Base-by-base conservation (phyloP, 164 flowering plant species). In the Buxus sempervirens region DNA sequence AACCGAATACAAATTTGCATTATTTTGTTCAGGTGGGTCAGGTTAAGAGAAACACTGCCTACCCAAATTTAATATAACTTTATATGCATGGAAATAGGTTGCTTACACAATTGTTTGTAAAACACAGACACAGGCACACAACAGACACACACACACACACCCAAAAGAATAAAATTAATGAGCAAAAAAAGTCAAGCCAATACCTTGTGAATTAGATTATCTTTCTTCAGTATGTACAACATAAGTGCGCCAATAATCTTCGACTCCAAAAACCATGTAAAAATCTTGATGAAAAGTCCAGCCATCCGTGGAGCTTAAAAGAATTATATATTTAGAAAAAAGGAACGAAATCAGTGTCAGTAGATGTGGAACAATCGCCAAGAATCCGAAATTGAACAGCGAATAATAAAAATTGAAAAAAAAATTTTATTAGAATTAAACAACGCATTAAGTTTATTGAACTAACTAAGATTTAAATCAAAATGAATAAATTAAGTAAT, bases 221-320 rank as follows among this genome's bases (percentile, higher is more conserved):
- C 79, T 28, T 72, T 78, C 81, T 84, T 87, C 68, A 94, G 63
- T 42, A 91, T 56, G 82, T 80, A 84, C 48, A 86, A 14, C 58
- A 91, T 24, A 9, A 85, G 13, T 23, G 78, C 42, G 65, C 96
- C 93, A 22, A 94, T 45, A 23, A 87, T 70, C 49, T 76, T 76
- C 0, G 76, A 76, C 82, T 94, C 97, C 88, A 94, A 71, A 65
- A 88, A 64, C 96, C 90, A 86, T 41, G 75, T 85, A 57, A 86
- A 86, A 19, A 91, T 65, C 72, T 86, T 90, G 36, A 90, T 84
- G 41, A 87, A 53, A 58, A 86, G 32, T 60, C 98, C 98, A 62
- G 90, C 88, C 88, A 94, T 77, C 6, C 96, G 87, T 66, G 97
- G 98, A 76, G 95, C 98, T 93, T n/a, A n/a, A n/a, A n/a, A n/a